Conservation (phyloP, 73 alveolate genomes). For the Paraurostyla sp. region DNA sequence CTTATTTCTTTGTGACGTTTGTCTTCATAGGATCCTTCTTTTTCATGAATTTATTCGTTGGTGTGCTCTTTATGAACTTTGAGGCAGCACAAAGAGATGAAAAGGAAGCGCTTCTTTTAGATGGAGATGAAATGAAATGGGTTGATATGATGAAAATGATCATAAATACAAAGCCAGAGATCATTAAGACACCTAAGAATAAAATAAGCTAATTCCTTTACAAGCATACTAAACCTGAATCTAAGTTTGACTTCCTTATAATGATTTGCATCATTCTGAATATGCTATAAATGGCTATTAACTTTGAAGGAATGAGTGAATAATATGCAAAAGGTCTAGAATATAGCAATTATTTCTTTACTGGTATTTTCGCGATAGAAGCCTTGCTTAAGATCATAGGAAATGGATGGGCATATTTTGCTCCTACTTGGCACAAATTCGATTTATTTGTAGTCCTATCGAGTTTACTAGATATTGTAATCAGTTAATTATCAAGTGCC, state of each 20-base stretch:
- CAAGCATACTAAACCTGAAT: constrained; percentile 53
- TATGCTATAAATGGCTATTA: constrained; percentile 87
- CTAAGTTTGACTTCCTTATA: constrained; percentile 77
- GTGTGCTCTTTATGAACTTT: constrained; percentile 92
- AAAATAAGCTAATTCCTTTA: constrained; percentile 40
- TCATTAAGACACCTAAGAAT: constrained; percentile 69
- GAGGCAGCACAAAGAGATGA: constrained; percentile 86
- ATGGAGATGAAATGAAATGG: constrained; percentile 82
- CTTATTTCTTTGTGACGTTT: constrained; percentile 85
- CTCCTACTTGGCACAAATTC: constrained; percentile 90
- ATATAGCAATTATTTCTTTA: constrained; percentile 78
- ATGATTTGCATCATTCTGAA: constrained; percentile 87
- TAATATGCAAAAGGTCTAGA: constrained; percentile 65
- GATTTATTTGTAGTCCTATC: constrained; percentile 95
- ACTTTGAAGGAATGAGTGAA: constrained; percentile 77
- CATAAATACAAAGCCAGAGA: constrained; percentile 44
- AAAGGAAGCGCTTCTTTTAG: constrained; percentile 63
- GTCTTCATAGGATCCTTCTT: constrained; percentile 90
- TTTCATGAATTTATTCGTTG: constrained; percentile 93
- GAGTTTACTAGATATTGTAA: constrained; percentile 83
- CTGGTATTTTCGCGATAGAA: constrained; percentile 88
- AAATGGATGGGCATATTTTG: constrained; percentile 87
- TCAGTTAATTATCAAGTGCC: constrained; percentile 76
- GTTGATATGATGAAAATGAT: constrained; percentile 76
- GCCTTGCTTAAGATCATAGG: constrained; percentile 84